A percentile compares a stretch with the other conserved stretches of the same genome.
phyloP scores from a whole-genome alignment of 306 rosid genomes.

The Argentina anserina region DNA sequence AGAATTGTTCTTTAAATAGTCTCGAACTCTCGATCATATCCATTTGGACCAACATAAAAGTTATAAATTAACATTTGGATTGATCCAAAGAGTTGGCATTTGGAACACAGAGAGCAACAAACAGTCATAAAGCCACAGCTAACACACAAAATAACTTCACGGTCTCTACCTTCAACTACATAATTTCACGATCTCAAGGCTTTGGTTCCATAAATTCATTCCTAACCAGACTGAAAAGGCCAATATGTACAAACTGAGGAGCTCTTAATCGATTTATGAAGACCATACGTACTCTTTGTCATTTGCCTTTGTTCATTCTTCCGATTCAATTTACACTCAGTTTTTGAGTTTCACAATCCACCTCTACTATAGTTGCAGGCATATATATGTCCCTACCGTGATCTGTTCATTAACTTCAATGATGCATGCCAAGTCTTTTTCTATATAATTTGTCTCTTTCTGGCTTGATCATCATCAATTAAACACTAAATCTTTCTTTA shows the following conservation, averaged over 20 bases:
- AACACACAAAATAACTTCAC: no score
- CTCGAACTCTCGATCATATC: no score
- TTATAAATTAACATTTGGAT: no score
- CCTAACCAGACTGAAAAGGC: background rate
- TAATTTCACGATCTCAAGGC: no score
- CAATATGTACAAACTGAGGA: background rate
- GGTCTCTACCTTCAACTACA: no score
- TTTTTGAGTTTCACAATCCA: background rate
- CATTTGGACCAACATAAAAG: background rate
- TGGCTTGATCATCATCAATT: background rate
- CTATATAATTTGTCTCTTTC: background rate
- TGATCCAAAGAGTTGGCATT: background rate
- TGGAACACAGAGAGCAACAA: background rate
- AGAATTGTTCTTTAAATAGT: no score
- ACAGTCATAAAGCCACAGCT: no score
- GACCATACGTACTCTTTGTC: background rate
- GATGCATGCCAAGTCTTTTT: background rate
- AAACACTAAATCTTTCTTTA: background rate
- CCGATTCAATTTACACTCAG: background rate
- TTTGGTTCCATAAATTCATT: background rate
- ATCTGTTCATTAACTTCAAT: background rate
- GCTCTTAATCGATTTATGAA: background rate
- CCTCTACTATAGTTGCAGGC: background rate
- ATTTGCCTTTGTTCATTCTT: background rate
- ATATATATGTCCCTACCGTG: background rate